A percentile compares a stretch with the other conserved stretches of the same genome.
These are phyloP conservation scores for Aurantiochytrium sp. DNA, from an alignment of 108 stramenopile genomes.

Conservation along the genomic window DNA sequence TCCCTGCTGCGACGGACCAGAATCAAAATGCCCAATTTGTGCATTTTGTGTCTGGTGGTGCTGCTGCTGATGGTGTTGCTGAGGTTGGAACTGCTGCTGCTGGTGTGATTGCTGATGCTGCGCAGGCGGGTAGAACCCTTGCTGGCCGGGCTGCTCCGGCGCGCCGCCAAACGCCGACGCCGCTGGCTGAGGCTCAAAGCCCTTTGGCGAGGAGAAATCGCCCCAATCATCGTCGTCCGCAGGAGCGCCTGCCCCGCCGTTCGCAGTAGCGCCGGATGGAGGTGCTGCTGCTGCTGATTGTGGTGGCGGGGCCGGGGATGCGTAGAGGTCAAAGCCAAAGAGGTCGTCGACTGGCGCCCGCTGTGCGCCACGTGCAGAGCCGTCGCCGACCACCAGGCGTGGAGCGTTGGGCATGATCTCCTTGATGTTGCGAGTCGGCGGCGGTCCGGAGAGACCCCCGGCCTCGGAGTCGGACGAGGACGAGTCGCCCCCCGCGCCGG, in stretches of 20 bases:
- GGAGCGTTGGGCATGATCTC: conserved; percentile 28
- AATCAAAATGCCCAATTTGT: too few relatives aligned
- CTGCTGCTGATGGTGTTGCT: neutral
- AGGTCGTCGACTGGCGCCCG: neutral
- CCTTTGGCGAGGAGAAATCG: neutral
- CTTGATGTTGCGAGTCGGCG: neutral
- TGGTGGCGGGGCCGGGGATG: neutral
- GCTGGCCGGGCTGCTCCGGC: neutral
- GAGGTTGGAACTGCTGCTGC: neutral
- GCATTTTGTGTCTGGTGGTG: neutral
- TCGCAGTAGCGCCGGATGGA: too few relatives aligned
- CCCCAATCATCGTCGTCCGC: neutral
- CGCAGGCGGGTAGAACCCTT: neutral
- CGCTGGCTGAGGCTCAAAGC: neutral
- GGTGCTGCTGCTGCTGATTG: too few relatives aligned
- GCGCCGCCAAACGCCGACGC: neutral
- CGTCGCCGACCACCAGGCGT: neutral
- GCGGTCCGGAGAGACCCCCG: neutral
- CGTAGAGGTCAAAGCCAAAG: neutral
- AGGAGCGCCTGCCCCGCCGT: neutral
- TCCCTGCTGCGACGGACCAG: too few relatives aligned
- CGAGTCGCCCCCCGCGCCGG: neutral
- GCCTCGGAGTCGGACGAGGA: neutral
- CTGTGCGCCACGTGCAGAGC: neutral
- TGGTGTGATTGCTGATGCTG: conserved; percentile 2